Evolutionary conservation across 1,284 basidiomycete genomes (phyloP).

Genomic region (Pterulicium gracile): DNA sequence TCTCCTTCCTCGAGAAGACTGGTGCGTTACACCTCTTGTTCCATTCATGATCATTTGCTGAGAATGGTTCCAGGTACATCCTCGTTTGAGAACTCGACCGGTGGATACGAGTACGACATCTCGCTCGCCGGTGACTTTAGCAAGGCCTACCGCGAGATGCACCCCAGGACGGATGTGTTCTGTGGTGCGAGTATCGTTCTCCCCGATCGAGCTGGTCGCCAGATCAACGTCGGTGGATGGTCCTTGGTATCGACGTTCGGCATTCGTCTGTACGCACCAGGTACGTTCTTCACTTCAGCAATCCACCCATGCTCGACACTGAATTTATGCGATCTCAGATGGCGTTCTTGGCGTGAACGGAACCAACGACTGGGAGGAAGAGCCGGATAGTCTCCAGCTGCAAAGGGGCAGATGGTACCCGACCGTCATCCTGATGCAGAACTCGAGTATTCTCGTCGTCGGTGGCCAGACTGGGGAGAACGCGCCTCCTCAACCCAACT

Average conservation of each 20-base stretch:
- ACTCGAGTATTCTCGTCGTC: constrained; percentile 61
- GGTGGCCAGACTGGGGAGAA: constrained; percentile 5
- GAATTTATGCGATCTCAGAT: constrained; percentile 20
- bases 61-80: constrained; percentile 26
- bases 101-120: constrained; percentile 66
- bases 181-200: constrained; percentile 60
- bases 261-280: constrained; percentile 46
- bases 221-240: constrained; percentile 64
- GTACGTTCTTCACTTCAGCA: constrained; percentile 22
- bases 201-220: constrained; percentile 58
- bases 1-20: constrained; percentile 63
- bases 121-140: constrained; percentile 41
- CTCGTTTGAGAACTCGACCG: constrained; percentile 54
- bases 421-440: constrained; percentile 50
- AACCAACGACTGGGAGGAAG: constrained; percentile 61
- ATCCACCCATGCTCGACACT: background rate
- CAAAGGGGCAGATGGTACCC: constrained; percentile 76
- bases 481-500: constrained; percentile 6
- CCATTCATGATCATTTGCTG: background rate
- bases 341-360: constrained; percentile 47
- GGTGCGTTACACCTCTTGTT: constrained; percentile 16
- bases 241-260: constrained; percentile 54
- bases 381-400: constrained; percentile 34
- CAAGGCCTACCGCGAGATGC: constrained; percentile 60
- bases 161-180: constrained; percentile 65